These are phyloP conservation scores for Plasmodium yoelii DNA, from an alignment of 169 alveolate genomes.

Conservation along the genomic window DNA sequence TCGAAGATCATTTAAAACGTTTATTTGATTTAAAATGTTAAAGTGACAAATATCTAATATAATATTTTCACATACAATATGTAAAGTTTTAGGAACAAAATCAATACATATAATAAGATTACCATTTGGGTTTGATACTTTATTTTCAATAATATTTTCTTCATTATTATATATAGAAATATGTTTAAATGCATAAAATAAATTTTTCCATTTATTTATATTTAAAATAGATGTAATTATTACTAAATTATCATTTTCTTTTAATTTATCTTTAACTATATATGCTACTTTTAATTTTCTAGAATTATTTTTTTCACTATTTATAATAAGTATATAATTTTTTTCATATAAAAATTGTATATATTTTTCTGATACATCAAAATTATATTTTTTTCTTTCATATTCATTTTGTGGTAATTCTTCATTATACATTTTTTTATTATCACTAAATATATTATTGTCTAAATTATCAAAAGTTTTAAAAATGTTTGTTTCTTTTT, in stretches of 20 bases:
- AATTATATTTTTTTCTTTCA: slow-evolving; percentile 15
- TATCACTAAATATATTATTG: not conserved
- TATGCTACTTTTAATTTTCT: slow-evolving; percentile 63
- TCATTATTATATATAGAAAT: slow-evolving; percentile 48
- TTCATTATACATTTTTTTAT: not conserved
- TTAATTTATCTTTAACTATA: slow-evolving; percentile 36
- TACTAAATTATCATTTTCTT: slow-evolving; percentile 31
- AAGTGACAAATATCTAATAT: slow-evolving; percentile 62
- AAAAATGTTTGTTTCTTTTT: not conserved
- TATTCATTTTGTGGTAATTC: not conserved
- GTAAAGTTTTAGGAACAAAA: slow-evolving; percentile 59
- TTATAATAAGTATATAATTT: slow-evolving; percentile 52
- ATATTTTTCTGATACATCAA: slow-evolving; percentile 20
- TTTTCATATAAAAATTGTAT: slow-evolving; percentile 22
- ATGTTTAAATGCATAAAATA: slow-evolving; percentile 4
- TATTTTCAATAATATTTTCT: slow-evolving; percentile 26
- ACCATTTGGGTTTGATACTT: not conserved
- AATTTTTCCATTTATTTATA: slow-evolving; percentile 40
- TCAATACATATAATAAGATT: slow-evolving; percentile 70
- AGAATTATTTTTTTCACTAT: slow-evolving; percentile 46
- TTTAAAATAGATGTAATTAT: slow-evolving; percentile 53
- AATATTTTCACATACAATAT: slow-evolving; percentile 32
- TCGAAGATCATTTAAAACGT: slow-evolving; percentile 42
- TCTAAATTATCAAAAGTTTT: no score
- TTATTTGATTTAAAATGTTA: slow-evolving; percentile 30